phyloP scores from a whole-genome alignment of 768 basidiomycete species.

The Filobasidium wieringae region DNA sequence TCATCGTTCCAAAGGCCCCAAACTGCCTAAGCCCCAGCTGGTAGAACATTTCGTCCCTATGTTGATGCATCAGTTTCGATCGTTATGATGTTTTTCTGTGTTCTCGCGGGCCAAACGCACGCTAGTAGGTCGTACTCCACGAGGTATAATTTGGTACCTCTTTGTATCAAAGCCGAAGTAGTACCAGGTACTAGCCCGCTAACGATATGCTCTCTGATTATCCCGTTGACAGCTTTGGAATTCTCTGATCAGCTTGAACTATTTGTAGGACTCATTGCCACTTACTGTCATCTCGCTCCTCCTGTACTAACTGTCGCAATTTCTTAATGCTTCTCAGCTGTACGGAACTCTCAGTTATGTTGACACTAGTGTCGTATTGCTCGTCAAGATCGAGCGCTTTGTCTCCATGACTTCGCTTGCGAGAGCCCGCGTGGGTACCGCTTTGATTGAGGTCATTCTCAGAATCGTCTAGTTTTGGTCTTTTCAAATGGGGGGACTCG shows the following conservation, averaged over 20 bases:
- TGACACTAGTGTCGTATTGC: slow-evolving; percentile 40
- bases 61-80: too few species aligned
- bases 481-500: slow-evolving; percentile 13
- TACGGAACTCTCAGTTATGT: slow-evolving; percentile 48
- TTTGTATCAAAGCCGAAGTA: slow-evolving; percentile 69
- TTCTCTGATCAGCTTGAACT: background rate
- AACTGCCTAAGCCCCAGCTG: slow-evolving; percentile 88
- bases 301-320: slow-evolving; percentile 51
- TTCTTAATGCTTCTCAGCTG: slow-evolving; percentile 49
- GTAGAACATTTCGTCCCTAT: slow-evolving; percentile 86
- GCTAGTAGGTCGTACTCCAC: slow-evolving; percentile 72
- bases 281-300: slow-evolving; percentile 60
- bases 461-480: background rate
- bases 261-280: background rate
- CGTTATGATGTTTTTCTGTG: too few species aligned
- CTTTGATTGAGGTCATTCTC: too few species aligned
- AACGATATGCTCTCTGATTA: slow-evolving; percentile 75
- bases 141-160: slow-evolving; percentile 76
- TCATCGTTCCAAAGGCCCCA: slow-evolving; percentile 62
- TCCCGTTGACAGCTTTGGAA: slow-evolving; percentile 60
- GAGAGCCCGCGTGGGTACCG: too few species aligned
- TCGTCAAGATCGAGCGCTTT: too few species aligned
- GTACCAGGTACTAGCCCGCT: slow-evolving; percentile 77
- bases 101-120: slow-evolving; percentile 45
- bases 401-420: too few species aligned